These are phyloP conservation scores for Aspergillus costaricaensis DNA, from an alignment of 2,329 filamentous ascomycete genomes.

Conservation along the genomic window DNA sequence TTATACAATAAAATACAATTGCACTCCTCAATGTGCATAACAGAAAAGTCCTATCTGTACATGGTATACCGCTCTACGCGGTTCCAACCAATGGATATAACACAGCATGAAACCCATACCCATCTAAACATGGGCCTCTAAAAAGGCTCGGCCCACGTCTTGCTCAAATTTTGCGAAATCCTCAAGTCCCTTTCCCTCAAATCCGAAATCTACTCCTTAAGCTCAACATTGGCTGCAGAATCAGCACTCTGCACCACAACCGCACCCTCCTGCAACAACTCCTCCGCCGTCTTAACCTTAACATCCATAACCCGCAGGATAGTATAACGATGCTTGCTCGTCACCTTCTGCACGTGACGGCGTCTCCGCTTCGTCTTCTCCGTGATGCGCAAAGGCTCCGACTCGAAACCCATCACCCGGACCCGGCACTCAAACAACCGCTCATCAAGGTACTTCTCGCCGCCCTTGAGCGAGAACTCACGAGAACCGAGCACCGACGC, in stretches of 20 bases:
- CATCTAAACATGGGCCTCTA: neutral
- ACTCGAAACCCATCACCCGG: conserved; percentile 80
- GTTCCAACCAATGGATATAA: conserved; percentile 24
- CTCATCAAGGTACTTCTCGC: conserved; percentile 76
- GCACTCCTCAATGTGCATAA: conserved; percentile 27
- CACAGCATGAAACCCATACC: conserved; percentile 13
- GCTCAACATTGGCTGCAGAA: conserved; percentile 26
- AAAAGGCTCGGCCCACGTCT: neutral
- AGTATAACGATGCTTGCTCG: conserved; percentile 90
- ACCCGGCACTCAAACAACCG: conserved; percentile 81
- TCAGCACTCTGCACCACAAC: conserved; percentile 36
- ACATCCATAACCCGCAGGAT: conserved; percentile 82
- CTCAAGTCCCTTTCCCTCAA: neutral
- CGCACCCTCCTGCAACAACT: conserved; percentile 50
- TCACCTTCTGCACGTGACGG: conserved; percentile 68
- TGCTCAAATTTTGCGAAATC: neutral
- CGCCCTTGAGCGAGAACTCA: conserved; percentile 83
- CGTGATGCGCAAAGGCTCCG: conserved; percentile 74
- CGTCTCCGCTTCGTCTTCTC: conserved; percentile 79
- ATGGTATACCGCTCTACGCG: conserved; percentile 22
- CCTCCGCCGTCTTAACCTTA: conserved; percentile 62
- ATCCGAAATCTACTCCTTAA: conserved; percentile 23
- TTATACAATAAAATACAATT: conserved; percentile 39
- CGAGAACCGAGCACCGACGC: conserved; percentile 80
- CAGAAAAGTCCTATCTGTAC: conserved; percentile 36